A percentile compares a stretch with the other conserved stretches of the same genome.
Conservation (phyloP, 106 monocot species). For the Gastrodia elata region DNA sequence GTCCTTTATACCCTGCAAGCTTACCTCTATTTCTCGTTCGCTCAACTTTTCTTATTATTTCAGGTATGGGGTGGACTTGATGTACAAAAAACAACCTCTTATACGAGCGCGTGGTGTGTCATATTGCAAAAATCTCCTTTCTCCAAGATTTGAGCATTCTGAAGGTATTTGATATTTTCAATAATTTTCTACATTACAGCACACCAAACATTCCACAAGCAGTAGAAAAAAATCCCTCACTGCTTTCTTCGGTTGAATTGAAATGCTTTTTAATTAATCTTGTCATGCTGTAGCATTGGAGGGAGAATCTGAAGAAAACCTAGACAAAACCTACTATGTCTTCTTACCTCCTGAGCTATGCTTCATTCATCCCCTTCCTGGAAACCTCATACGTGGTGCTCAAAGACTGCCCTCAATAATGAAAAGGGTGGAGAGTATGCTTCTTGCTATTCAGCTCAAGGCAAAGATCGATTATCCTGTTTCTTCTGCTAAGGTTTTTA, state of each 20-base stretch:
- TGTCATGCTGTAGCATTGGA: constrained; percentile 37
- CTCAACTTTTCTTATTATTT: constrained; percentile 1
- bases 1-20: background rate
- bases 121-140: constrained; percentile 98
- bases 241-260: background rate
- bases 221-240: background rate
- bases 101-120: constrained; percentile 94
- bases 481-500: constrained; percentile 59
- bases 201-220: background rate
- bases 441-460: constrained; percentile 87
- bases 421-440: constrained; percentile 92
- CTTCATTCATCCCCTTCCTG: constrained; percentile 94
- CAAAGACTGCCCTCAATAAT: constrained; percentile 94
- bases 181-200: background rate
- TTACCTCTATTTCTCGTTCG: background rate
- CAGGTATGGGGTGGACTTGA: constrained; percentile 91
- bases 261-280: constrained; percentile 5
- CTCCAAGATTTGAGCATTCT: constrained; percentile 92
- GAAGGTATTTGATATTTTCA: constrained; percentile 42
- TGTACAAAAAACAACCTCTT: constrained; percentile 88
- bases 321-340: constrained; percentile 96
- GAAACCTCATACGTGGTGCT: constrained; percentile 85
- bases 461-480: constrained; percentile 72
- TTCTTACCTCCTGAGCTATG: constrained; percentile 92
- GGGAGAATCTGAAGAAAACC: constrained; percentile 51